Percentiles rank a stretch among this genome's conserved stretches.
These are phyloP conservation scores for Syncephalastrum sp. DNA, from an alignment of 371 early-diverging fungal genomes.

Conservation along the genomic window DNA sequence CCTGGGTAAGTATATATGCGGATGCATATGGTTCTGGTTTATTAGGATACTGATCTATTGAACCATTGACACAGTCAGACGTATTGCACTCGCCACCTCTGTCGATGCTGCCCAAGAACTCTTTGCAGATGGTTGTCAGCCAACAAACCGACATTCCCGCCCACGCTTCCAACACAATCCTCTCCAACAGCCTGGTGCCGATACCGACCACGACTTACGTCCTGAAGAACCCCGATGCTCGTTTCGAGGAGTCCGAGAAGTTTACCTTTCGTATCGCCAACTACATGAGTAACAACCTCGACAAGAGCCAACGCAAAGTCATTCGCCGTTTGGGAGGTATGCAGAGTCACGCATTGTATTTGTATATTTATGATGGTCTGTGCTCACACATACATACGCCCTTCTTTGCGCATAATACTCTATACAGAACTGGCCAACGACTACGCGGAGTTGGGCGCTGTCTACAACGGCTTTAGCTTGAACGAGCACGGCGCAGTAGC, in stretches of 20 bases:
- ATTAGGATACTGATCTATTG: not conserved
- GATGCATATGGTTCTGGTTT: not conserved
- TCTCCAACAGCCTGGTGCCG: slow-evolving; percentile 46
- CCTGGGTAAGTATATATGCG: slow-evolving; percentile 55
- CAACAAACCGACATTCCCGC: slow-evolving; percentile 23
- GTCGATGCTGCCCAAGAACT: slow-evolving; percentile 56
- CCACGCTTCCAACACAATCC: slow-evolving; percentile 18
- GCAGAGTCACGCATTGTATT: not conserved
- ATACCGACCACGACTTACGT: slow-evolving; percentile 60
- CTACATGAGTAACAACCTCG: slow-evolving; percentile 67
- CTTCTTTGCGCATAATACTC: not conserved
- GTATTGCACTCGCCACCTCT: slow-evolving; percentile 58
- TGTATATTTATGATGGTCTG: not conserved
- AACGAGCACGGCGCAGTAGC: slow-evolving; percentile 74
- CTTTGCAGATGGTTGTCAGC: slow-evolving; percentile 48
- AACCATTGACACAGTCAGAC: slow-evolving; percentile 56
- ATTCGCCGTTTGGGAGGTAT: slow-evolving; percentile 70
- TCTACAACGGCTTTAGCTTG: slow-evolving; percentile 92
- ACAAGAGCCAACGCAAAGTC: slow-evolving; percentile 68
- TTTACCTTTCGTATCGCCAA: slow-evolving; percentile 77
- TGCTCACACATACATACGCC: not conserved
- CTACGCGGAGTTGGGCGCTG: slow-evolving; percentile 89
- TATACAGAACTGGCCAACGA: slow-evolving; percentile 59
- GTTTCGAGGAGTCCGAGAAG: slow-evolving; percentile 78
- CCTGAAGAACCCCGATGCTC: slow-evolving; percentile 67